These are phyloP conservation scores for Corinectria fuckeliana DNA, from an alignment of 2,329 filamentous ascomycete species.

Conservation along the genomic window DNA sequence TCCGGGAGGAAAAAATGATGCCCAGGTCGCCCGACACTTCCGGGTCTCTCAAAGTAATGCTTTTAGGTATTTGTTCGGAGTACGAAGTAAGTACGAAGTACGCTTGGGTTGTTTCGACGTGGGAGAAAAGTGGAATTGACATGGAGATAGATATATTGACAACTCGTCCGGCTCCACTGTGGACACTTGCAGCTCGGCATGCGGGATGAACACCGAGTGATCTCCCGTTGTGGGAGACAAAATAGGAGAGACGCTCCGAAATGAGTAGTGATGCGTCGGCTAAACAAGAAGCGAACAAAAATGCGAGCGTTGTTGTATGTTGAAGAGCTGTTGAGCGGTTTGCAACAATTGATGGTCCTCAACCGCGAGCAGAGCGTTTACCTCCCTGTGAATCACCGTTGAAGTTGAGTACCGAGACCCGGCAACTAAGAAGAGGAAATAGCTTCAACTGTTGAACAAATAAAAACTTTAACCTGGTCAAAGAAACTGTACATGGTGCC, in stretches of 20 bases:
- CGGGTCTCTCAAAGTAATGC: not conserved
- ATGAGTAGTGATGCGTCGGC: not conserved
- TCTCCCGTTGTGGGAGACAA: constrained; percentile 2
- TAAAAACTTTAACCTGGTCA: too few species aligned
- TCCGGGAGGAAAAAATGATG: not conserved
- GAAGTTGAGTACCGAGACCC: not conserved
- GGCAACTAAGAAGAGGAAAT: not conserved
- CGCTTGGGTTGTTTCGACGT: constrained; percentile 1
- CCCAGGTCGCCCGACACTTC: not conserved
- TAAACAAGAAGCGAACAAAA: not conserved
- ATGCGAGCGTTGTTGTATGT: not conserved
- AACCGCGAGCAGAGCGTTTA: not conserved
- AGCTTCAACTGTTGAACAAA: too few species aligned
- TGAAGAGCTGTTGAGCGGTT: not conserved
- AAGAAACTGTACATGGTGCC: not conserved
- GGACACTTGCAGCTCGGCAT: constrained; percentile 2
- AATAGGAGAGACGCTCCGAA: constrained; percentile 6
- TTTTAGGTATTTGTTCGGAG: not conserved
- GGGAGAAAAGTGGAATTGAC: constrained; percentile 14
- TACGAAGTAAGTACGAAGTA: too few species aligned
- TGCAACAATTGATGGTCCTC: not conserved
- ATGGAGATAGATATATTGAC: constrained; percentile 8
- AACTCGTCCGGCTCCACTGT: constrained; percentile 5
- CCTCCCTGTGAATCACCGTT: not conserved
- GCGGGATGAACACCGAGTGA: constrained; percentile 14